phyloP scores from a whole-genome alignment of 2,329 filamentous ascomycete genomes.

The Trematosphaeria pertusa region DNA sequence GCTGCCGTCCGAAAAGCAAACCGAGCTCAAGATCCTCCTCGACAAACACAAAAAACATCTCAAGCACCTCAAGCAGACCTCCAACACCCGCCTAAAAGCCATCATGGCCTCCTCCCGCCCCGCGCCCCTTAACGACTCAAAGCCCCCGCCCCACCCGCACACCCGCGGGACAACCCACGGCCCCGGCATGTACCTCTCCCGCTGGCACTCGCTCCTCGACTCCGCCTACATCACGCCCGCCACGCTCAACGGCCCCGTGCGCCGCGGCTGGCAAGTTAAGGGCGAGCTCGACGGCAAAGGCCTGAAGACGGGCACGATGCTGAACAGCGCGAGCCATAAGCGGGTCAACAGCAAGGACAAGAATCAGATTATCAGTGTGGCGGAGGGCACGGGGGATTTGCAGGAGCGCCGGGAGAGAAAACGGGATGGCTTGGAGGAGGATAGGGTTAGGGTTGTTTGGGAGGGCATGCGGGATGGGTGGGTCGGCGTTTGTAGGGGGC shows the following conservation, averaged over 20 bases:
- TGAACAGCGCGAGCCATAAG: slow-evolving; percentile 15
- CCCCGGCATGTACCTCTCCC: slow-evolving; percentile 74
- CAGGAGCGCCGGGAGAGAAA: slow-evolving; percentile 38
- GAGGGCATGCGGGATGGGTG: slow-evolving; percentile 39
- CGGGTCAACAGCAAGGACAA: slow-evolving; percentile 19
- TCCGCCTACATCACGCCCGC: slow-evolving; percentile 72
- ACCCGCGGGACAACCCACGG: slow-evolving; percentile 59
- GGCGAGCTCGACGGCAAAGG: slow-evolving; percentile 45
- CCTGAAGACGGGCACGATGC: slow-evolving; percentile 28
- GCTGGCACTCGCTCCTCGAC: slow-evolving; percentile 76
- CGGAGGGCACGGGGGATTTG: slow-evolving; percentile 35
- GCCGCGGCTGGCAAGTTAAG: slow-evolving; percentile 52
- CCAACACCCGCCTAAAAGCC: slow-evolving; percentile 61
- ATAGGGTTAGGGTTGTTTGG: slow-evolving; percentile 38
- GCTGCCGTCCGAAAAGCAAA: slow-evolving; percentile 58
- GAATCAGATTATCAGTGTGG: slow-evolving; percentile 16
- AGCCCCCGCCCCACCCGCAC: slow-evolving; percentile 19
- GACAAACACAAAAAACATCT: slow-evolving; percentile 70
- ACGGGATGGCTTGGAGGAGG: slow-evolving; percentile 39
- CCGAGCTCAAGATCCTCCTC: slow-evolving; percentile 58
- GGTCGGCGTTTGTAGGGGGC: slow-evolving; percentile 40
- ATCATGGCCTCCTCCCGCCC: slow-evolving; percentile 54
- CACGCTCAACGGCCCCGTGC: slow-evolving; percentile 58
- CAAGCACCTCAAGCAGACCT: slow-evolving; percentile 60
- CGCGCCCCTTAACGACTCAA: slow-evolving; percentile 4